A percentile compares a stretch with the other conserved stretches of the same genome.
phyloP scores from a whole-genome alignment of 1,284 basidiomycete genomes.

The Tylopilus sp. region DNA sequence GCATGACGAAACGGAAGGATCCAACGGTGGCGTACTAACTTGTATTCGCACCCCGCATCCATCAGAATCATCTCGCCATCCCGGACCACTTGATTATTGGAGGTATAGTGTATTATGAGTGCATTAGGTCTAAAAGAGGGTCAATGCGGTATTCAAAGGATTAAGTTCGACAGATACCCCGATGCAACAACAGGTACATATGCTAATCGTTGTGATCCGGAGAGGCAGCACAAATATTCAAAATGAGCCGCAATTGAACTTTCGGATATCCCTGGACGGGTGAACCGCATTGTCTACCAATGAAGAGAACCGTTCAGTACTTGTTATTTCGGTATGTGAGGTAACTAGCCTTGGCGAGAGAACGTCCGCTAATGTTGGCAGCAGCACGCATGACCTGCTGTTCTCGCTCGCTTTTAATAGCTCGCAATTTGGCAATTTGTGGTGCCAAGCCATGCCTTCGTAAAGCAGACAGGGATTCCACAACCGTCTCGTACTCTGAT shows the following conservation, averaged over 20 bases:
- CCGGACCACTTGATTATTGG: slow-evolving; percentile 76
- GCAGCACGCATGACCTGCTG: slow-evolving; percentile 68
- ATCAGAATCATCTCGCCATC: slow-evolving; percentile 80
- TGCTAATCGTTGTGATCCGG: slow-evolving; percentile 80
- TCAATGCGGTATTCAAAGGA: slow-evolving; percentile 8
- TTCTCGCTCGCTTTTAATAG: slow-evolving; percentile 70
- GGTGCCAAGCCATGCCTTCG: slow-evolving; percentile 53
- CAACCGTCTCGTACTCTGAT: slow-evolving; percentile 48
- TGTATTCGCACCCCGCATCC: slow-evolving; percentile 88
- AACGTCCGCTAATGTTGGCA: slow-evolving; percentile 72
- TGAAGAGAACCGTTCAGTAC: background rate
- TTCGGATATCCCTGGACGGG: slow-evolving; percentile 69
- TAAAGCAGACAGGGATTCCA: slow-evolving; percentile 49
- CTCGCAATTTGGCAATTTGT: slow-evolving; percentile 59
- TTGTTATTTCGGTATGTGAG: background rate
- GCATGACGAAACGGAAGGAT: background rate
- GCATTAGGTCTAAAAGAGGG: slow-evolving; percentile 63
- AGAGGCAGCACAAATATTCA: slow-evolving; percentile 76
- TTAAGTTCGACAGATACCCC: slow-evolving; percentile 51
- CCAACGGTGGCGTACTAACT: slow-evolving; percentile 45
- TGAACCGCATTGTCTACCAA: slow-evolving; percentile 77
- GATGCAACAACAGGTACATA: slow-evolving; percentile 96
- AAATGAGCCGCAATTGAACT: slow-evolving; percentile 80
- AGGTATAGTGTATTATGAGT: slow-evolving; percentile 88
- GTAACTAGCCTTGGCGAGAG: slow-evolving; percentile 65